phyloP scores from a whole-genome alignment of 352 stramenopile species.

The Nothophytophthora sp. region DNA sequence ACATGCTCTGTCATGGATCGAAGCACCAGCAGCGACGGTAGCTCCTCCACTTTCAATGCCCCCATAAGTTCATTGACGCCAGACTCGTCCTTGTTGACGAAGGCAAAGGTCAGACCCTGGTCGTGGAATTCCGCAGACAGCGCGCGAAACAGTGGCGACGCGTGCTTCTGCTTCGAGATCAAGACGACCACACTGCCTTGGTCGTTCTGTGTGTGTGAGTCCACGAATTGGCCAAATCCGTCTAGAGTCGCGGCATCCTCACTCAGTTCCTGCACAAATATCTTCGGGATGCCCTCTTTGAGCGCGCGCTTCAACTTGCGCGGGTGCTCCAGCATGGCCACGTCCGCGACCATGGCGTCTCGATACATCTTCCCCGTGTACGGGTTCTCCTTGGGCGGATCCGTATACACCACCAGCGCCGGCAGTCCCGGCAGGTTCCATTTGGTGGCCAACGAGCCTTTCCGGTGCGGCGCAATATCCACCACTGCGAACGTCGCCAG shows the following conservation, averaged over 20 bases:
- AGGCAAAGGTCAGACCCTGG: conserved; percentile 55
- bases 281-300: conserved; percentile 53
- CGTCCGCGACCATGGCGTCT: conserved; percentile 34
- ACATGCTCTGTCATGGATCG: conserved; percentile 34
- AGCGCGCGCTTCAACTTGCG: conserved; percentile 63
- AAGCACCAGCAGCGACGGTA: conserved; percentile 54
- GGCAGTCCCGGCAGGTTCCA: conserved; percentile 54
- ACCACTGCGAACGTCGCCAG: conserved; percentile 47
- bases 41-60: conserved; percentile 31
- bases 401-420: conserved; percentile 60
- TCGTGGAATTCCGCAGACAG: conserved; percentile 58
- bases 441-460: conserved; percentile 42
- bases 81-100: conserved; percentile 38
- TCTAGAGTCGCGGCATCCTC: conserved; percentile 10
- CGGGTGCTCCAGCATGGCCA: conserved; percentile 40
- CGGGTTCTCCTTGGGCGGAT: conserved; percentile 66
- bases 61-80: conserved; percentile 32
- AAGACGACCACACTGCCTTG: conserved; percentile 54
- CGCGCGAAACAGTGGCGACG: conserved; percentile 59
- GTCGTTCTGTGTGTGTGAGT: conserved; percentile 5
- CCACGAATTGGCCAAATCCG: conserved; percentile 26
- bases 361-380: conserved; percentile 73
- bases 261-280: conserved; percentile 46
- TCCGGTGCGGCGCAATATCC: conserved; percentile 33
- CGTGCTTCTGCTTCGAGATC: conserved; percentile 63